Evolutionary conservation across 805 yeast genomes (phyloP).

Genomic region (Schizosaccharomyces osmophilus): DNA sequence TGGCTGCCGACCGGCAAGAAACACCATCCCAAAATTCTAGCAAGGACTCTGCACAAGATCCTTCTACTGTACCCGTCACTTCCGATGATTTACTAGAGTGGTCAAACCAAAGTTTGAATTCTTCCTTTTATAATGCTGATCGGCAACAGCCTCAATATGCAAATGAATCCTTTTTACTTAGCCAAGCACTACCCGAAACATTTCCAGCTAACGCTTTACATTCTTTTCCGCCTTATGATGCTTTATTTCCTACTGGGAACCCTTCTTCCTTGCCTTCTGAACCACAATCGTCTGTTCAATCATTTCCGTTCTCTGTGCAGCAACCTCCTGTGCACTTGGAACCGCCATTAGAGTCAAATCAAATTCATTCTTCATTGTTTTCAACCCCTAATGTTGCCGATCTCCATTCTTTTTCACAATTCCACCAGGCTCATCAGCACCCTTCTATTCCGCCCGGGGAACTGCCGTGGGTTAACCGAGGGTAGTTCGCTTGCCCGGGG

Average conservation of each 20-base stretch:
- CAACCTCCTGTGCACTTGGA: background rate
- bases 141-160: background rate
- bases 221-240: background rate
- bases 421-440: background rate
- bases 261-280: background rate
- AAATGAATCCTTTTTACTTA: background rate
- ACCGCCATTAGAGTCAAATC: background rate
- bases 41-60: background rate
- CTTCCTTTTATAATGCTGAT: background rate
- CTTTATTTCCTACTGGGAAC: background rate
- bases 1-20: slow-evolving; percentile 1
- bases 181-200: background rate
- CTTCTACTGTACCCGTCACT: too few relatives aligned
- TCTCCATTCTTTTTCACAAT: background rate
- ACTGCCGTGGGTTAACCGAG: background rate
- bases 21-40: background rate
- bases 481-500: background rate
- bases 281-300: background rate
- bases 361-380: background rate
- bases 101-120: background rate
- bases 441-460: background rate
- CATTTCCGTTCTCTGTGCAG: background rate
- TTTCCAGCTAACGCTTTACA: background rate
- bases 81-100: background rate
- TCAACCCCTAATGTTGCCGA: background rate